Conservation (phyloP, 139 green algal genomes). For the Nannochloris sp. region DNA sequence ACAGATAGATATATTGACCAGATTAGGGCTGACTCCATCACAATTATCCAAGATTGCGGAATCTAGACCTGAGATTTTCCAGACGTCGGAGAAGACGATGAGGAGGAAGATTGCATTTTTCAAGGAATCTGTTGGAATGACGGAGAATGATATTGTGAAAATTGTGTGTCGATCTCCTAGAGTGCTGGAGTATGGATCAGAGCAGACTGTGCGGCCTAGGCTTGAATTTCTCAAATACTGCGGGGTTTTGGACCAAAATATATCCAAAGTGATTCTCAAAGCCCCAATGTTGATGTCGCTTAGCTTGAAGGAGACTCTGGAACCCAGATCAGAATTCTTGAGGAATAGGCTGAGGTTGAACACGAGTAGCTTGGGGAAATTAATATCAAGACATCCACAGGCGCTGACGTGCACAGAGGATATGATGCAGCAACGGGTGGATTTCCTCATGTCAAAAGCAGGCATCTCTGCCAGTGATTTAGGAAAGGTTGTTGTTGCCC, state of each 20-base stretch:
- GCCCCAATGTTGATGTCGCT: constrained; percentile 44
- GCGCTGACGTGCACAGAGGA: constrained; percentile 52
- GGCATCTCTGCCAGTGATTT: constrained; percentile 30
- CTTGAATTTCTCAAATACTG: constrained; percentile 44
- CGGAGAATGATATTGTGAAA: constrained; percentile 33
- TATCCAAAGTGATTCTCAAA: constrained; percentile 36
- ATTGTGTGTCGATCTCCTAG: constrained; percentile 43
- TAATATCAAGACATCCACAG: constrained; percentile 39
- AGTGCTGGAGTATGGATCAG: constrained; percentile 38
- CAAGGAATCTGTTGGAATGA: constrained; percentile 29
- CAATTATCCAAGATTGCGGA: constrained; percentile 17
- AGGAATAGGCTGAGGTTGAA: constrained; percentile 17
- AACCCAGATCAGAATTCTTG: constrained; percentile 39
- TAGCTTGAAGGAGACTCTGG: constrained; percentile 34
- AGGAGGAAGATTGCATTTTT: constrained; percentile 37
- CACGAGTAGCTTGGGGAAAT: constrained; percentile 28
- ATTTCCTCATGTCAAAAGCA: constrained; percentile 28
- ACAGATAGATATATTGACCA: constrained; percentile 23
- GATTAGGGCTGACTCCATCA: constrained; percentile 10
- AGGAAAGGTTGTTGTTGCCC: constrained; percentile 28
- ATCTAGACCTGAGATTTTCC: constrained; percentile 22
- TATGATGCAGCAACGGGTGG: constrained; percentile 36
- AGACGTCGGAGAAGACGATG: constrained; percentile 21
- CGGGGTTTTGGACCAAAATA: constrained; percentile 28
- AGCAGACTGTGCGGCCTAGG: constrained; percentile 33